Base-by-base conservation (phyloP, 768 basidiomycete species). In the Wakefieldia striispora region DNA sequence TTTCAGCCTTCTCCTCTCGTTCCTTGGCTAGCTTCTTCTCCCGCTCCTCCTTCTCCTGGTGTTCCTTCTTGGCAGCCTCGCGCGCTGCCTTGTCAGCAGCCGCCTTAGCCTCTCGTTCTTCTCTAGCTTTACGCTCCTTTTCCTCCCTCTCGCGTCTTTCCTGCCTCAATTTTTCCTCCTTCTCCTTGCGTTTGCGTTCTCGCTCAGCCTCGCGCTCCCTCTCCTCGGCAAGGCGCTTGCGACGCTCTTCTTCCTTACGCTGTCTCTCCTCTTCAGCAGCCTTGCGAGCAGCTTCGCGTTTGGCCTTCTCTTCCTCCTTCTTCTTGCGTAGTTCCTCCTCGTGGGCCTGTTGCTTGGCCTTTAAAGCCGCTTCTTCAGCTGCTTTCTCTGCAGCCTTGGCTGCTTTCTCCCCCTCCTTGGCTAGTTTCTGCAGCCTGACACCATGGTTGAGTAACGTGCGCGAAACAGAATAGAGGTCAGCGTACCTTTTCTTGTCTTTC, bases 401-500 rank as follows among this genome's bases (percentile, higher is more conserved):
- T 8, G 91, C 90, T 51, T 83, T 82, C 69, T 95, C 94, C 65
- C 92, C 91, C 54, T 98, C 97, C 65, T 95, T 95, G 37, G 86
- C 89, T 56, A 81, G 75, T 70, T 95, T 97, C 73, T 97, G 94
- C 67, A 81, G 83, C 73, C 95, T 97, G 35, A 43, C 53, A 45
- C 21, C 27, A 23, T 20, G 2, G 13, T 41, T 42, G 43, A 43
- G 53, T 17, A 55, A 37, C 37, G 42, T 26, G 43, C 31, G 50
- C 7, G 24, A 47, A 20, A 43, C 14, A 20, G 24, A 47, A 17
- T 21, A 16, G 61, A 53, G 10, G 61, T 78, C 56, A 47, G 21
- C 63, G 75, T 46, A 95, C 94, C 76, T 85, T 80, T 93, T 94
- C 76, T 97, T 97, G 70, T 97, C 97, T 79, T 97, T 99, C 80